phyloP scores from a whole-genome alignment of 495 filamentous ascomycete species.

The Tuber umbilicatum region DNA sequence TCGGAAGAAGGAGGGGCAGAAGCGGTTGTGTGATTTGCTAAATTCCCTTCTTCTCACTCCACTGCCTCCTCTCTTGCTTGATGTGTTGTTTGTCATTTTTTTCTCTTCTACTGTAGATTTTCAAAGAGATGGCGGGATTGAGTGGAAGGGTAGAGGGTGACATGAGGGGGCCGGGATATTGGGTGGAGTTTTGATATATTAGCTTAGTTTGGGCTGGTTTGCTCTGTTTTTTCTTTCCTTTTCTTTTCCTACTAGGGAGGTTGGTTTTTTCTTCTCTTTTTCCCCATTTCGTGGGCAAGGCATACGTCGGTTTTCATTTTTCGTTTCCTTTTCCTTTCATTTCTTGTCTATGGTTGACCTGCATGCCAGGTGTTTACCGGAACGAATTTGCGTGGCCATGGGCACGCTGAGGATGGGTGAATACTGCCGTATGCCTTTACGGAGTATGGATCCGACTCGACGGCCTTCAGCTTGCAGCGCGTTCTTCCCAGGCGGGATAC shows the following conservation, averaged over 20 bases:
- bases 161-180: not conserved
- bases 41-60: not conserved
- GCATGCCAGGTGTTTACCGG: not conserved
- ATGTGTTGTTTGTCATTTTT: not conserved
- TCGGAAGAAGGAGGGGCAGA: slow-evolving; percentile 12
- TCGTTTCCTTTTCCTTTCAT: not conserved
- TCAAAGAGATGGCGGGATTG: not conserved
- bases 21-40: slow-evolving; percentile 20
- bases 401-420: not conserved
- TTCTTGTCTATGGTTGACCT: not conserved
- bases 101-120: not conserved
- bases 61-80: not conserved
- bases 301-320: not conserved
- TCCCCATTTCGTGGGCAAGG: not conserved
- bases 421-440: not conserved
- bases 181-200: not conserved
- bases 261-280: not conserved
- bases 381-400: not conserved
- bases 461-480: not conserved
- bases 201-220: not conserved
- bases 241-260: not conserved
- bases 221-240: not conserved
- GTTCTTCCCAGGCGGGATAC: not conserved
- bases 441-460: not conserved
- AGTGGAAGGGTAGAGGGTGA: not conserved